Percentiles rank a stretch among this genome's conserved stretches.
Evolutionary conservation across 352 stramenopile species (phyloP).

Genomic region (Pythium coloratum): DNA sequence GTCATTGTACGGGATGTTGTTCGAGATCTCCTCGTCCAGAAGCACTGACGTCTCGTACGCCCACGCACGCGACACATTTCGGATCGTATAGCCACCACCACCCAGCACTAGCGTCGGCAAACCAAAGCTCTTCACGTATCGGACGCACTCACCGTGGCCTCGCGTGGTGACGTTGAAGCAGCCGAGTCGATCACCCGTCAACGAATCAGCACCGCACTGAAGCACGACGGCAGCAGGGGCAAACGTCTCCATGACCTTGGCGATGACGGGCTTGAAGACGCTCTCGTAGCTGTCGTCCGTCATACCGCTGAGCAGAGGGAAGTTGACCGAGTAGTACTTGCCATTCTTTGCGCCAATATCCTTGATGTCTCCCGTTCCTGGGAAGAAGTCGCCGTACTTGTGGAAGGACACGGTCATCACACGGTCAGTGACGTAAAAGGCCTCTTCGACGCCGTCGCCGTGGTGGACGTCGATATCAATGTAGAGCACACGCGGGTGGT

Average conservation of each 20-base stretch:
- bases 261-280: conserved; percentile 98
- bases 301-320: conserved; percentile 95
- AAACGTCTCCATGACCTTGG: conserved; percentile 92
- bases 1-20: conserved; percentile 85
- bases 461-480: conserved; percentile 99
- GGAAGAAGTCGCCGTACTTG: conserved; percentile 99
- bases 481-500: conserved; percentile 96
- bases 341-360: conserved; percentile 94
- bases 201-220: conserved; percentile 97
- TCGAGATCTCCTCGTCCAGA: conserved; percentile 74
- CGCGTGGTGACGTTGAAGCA: conserved; percentile 97
- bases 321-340: conserved; percentile 97
- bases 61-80: conserved; percentile 93
- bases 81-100: conserved; percentile 84
- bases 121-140: conserved; percentile 87
- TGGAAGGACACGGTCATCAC: conserved; percentile 99
- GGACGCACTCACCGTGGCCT: conserved; percentile 79
- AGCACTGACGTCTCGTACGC: conserved; percentile 97
- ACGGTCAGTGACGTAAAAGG: conserved; percentile 96
- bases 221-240: conserved; percentile 93
- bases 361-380: conserved; percentile 94
- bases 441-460: conserved; percentile 97
- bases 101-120: conserved; percentile 83
- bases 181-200: conserved; percentile 96
- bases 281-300: conserved; percentile 94